Conservation (phyloP, 2,329 filamentous ascomycete genomes). For the Tolypocladium ovalisporum region DNA sequence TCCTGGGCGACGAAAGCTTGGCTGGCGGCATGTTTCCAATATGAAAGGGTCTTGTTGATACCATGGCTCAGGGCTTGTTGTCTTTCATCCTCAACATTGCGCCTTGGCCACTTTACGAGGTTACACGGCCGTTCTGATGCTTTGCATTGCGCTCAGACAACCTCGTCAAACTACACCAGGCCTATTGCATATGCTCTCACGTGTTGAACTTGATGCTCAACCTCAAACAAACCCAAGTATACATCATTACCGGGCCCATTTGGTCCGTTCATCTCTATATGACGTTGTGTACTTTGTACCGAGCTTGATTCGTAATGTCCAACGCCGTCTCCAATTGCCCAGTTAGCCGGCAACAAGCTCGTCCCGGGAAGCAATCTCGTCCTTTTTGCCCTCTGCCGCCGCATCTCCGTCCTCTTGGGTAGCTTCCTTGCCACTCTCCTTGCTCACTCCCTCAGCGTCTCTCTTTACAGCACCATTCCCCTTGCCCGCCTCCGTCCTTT, state of each 20-base stretch:
- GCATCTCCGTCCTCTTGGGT: neutral
- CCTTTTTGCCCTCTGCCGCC: conserved; percentile 1
- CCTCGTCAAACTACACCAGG: neutral
- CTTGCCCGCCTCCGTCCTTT: conserved; percentile 11
- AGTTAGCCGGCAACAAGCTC: conserved; percentile 6
- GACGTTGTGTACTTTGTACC: too few species aligned
- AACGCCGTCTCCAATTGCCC: neutral
- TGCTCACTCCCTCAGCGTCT: neutral
- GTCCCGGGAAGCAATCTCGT: conserved; percentile 7
- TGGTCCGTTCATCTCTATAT: neutral
- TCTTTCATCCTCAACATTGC: neutral
- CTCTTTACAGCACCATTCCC: neutral
- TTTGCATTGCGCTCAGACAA: neutral
- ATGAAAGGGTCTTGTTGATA: neutral
- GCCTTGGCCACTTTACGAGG: too few species aligned
- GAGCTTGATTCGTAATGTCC: neutral
- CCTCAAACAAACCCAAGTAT: too few species aligned
- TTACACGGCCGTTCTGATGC: too few species aligned
- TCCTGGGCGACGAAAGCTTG: conserved; percentile 11
- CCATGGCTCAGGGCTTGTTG: neutral
- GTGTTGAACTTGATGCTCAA: neutral
- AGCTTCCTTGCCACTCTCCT: neutral
- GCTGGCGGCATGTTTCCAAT: conserved; percentile 5
- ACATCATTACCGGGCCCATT: neutral
- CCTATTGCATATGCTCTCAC: neutral